Evolutionary conservation across 371 early-diverging fungal species (phyloP).

Genomic region (Rhizomucor miehei): DNA sequence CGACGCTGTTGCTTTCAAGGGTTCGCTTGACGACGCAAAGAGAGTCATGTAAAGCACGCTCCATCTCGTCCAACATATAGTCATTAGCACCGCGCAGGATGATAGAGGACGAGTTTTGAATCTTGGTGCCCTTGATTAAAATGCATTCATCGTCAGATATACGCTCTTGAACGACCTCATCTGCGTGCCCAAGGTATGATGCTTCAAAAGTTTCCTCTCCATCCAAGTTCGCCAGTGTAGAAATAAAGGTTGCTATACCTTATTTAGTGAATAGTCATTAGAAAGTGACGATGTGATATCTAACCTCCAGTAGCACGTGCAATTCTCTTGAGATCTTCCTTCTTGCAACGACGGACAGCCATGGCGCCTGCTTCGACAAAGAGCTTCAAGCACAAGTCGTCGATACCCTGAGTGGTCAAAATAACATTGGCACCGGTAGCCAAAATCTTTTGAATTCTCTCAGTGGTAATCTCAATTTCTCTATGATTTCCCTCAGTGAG

Average conservation of each 20-base stretch:
- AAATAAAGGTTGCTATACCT: conserved; percentile 81
- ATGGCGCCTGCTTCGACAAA: conserved; percentile 95
- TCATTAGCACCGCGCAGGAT: conserved; percentile 99
- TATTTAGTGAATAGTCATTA: not conserved
- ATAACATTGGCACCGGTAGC: conserved; percentile 98
- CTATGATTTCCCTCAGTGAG: conserved; percentile 42
- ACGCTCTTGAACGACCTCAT: conserved; percentile 95
- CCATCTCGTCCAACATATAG: conserved; percentile 99
- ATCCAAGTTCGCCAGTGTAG: conserved; percentile 97
- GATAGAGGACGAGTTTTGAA: conserved; percentile 87
- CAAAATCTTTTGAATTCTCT: conserved; percentile 95
- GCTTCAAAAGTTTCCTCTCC: conserved; percentile 97
- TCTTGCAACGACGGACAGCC: conserved; percentile 95
- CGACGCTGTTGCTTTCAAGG: conserved; percentile 95
- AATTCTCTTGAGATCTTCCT: conserved; percentile 98
- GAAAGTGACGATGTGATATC: not conserved
- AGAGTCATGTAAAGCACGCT: conserved; percentile 97
- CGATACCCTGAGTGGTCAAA: conserved; percentile 99
- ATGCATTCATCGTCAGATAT: conserved; percentile 99
- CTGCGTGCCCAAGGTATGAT: conserved; percentile 91
- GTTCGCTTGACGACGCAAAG: conserved; percentile 98
- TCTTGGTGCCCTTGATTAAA: conserved; percentile 93
- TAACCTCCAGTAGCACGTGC: conserved; percentile 91
- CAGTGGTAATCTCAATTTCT: conserved; percentile 95
- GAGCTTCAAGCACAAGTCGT: conserved; percentile 97